phyloP scores from a whole-genome alignment of 1,139 yeast genomes.

The Sugiyamaella xylanicola region DNA sequence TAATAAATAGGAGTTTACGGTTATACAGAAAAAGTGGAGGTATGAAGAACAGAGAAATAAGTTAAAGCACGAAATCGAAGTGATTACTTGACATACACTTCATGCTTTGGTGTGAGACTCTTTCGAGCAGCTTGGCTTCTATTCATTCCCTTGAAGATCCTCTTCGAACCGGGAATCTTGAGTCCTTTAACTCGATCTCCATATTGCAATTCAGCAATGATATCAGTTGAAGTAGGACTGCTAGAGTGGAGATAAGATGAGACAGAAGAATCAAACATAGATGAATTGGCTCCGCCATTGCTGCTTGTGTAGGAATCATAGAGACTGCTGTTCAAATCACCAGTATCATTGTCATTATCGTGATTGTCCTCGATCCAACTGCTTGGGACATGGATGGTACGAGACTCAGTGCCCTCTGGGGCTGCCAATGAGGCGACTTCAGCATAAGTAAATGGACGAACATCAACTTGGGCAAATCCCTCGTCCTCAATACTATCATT shows the following conservation, averaged over 20 bases:
- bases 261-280: background rate
- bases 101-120: background rate
- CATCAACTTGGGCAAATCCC: constrained; percentile 50
- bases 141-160: constrained; percentile 3
- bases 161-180: constrained; percentile 15
- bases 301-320: background rate
- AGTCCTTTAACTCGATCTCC: constrained; percentile 13
- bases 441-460: constrained; percentile 53
- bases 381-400: constrained; percentile 8
- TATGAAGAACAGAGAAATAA: background rate
- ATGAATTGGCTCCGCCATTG: background rate
- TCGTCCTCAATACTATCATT: constrained; percentile 37
- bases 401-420: constrained; percentile 1
- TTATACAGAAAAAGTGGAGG: constrained; percentile 1
- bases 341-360: constrained; percentile 13
- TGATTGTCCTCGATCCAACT: constrained; percentile 19
- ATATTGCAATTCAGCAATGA: constrained; percentile 13
- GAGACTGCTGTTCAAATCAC: constrained; percentile 1
- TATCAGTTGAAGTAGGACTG: background rate
- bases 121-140: background rate
- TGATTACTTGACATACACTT: background rate
- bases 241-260: background rate
- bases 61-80: background rate
- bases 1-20: background rate
- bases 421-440: constrained; percentile 46